A percentile compares a stretch with the other conserved stretches of the same genome.
Evolutionary conservation across 2,329 filamentous ascomycete species (phyloP).

Genomic region (Volutella citrinella): DNA sequence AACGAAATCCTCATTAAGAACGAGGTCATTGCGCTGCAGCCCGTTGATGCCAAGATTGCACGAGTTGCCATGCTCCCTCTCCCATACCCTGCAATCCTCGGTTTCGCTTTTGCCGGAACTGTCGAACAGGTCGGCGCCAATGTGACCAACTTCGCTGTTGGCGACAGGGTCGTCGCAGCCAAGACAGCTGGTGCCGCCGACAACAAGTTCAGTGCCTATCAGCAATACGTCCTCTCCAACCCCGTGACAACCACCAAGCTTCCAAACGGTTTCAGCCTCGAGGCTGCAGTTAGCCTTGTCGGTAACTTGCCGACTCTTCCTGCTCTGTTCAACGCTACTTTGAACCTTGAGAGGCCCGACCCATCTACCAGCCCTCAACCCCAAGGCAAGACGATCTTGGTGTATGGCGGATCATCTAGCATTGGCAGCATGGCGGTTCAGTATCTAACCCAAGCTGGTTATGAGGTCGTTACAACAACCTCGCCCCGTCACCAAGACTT

Average conservation of each 20-base stretch:
- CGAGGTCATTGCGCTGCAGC: conserved; percentile 16
- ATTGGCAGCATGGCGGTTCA: conserved; percentile 15
- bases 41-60: conserved; percentile 18
- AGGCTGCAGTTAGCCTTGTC: conserved; percentile 14
- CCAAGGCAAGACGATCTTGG: conserved; percentile 10
- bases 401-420: conserved; percentile 18
- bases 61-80: conserved; percentile 17
- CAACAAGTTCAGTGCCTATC: conserved; percentile 16
- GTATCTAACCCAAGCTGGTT: conserved; percentile 17
- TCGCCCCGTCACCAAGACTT: conserved; percentile 15
- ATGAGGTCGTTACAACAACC: conserved; percentile 15
- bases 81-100: conserved; percentile 13
- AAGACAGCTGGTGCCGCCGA: conserved; percentile 15
- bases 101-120: conserved; percentile 14
- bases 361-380: conserved; percentile 1
- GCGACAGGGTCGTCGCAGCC: conserved; percentile 15
- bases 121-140: conserved; percentile 9
- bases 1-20: conserved; percentile 18
- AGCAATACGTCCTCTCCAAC: conserved; percentile 10
- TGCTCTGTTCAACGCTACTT: conserved; percentile 13
- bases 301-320: conserved; percentile 16
- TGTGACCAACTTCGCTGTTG: conserved; percentile 11
- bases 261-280: conserved; percentile 2
- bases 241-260: conserved; percentile 13
- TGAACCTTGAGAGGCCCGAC: conserved; percentile 12